A percentile compares a stretch with the other conserved stretches of the same genome.
Conservation (phyloP, 495 filamentous ascomycete species). For the Aspergillus egyptiacus region DNA sequence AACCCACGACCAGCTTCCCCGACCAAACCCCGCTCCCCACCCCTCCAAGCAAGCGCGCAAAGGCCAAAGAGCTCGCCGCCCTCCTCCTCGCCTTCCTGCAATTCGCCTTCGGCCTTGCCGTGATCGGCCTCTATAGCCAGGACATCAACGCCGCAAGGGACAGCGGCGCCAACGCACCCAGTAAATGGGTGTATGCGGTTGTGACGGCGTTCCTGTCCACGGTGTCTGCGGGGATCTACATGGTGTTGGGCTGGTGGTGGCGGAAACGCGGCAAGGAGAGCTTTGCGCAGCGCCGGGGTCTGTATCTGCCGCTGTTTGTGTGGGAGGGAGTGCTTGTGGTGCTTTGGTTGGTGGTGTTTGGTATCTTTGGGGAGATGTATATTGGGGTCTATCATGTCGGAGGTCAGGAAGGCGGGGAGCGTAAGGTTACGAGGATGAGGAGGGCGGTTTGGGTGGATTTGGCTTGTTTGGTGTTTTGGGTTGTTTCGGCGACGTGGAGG, state of each 20-base stretch:
- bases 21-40: constrained; percentile 8
- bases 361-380: constrained; percentile 74
- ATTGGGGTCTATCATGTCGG: constrained; percentile 59
- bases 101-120: constrained; percentile 66
- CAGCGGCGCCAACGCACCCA: constrained; percentile 43
- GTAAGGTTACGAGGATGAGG: constrained; percentile 66
- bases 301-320: constrained; percentile 45
- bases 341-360: constrained; percentile 76
- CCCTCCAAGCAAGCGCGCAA: background rate
- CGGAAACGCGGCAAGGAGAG: constrained; percentile 16
- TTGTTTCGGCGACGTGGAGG: constrained; percentile 46
- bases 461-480: constrained; percentile 65
- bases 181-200: constrained; percentile 74
- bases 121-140: constrained; percentile 71
- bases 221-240: constrained; percentile 54
- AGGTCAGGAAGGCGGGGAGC: constrained; percentile 47
- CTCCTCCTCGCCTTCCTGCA: constrained; percentile 60
- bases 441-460: constrained; percentile 83
- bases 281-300: background rate
- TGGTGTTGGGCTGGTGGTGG: constrained; percentile 49
- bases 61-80: constrained; percentile 20
- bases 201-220: constrained; percentile 57
- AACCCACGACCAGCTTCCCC: background rate
- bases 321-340: constrained; percentile 67
- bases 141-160: constrained; percentile 59